phyloP scores from a whole-genome alignment of 2,329 filamentous ascomycete species.

The Stemphylium vesicarium region DNA sequence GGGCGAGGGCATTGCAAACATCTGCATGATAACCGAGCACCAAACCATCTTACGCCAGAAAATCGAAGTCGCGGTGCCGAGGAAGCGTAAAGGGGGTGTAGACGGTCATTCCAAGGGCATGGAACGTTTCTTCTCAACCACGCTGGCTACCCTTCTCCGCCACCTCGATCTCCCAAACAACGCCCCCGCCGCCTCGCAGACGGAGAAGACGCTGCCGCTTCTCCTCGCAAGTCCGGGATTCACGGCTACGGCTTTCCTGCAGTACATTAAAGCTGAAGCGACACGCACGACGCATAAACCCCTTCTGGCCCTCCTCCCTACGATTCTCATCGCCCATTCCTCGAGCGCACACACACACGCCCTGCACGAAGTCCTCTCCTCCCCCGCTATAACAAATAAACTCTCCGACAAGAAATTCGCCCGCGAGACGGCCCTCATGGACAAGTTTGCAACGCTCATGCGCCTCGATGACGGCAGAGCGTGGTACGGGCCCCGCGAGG shows the following conservation, averaged over 20 bases:
- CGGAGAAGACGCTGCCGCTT: conserved; percentile 61
- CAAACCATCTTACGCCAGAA: conserved; percentile 76
- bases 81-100: conserved; percentile 67
- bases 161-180: conserved; percentile 72
- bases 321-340: conserved; percentile 77
- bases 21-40: conserved; percentile 81
- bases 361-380: conserved; percentile 84
- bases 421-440: conserved; percentile 82
- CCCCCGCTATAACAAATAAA: conserved; percentile 75
- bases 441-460: conserved; percentile 78
- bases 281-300: conserved; percentile 75
- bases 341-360: conserved; percentile 87
- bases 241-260: conserved; percentile 78
- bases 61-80: conserved; percentile 70
- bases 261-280: conserved; percentile 69
- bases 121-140: conserved; percentile 78
- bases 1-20: conserved; percentile 85
- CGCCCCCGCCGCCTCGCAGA: conserved; percentile 7
- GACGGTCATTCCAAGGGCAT: conserved; percentile 74
- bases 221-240: conserved; percentile 91
- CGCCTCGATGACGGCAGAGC: conserved; percentile 85
- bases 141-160: conserved; percentile 75
- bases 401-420: conserved; percentile 89
- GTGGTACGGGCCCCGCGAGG: conserved; percentile 86
- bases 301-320: conserved; percentile 67